Base-by-base conservation (phyloP, 805 yeast genomes). In the Kodamaea neixiangensis region DNA sequence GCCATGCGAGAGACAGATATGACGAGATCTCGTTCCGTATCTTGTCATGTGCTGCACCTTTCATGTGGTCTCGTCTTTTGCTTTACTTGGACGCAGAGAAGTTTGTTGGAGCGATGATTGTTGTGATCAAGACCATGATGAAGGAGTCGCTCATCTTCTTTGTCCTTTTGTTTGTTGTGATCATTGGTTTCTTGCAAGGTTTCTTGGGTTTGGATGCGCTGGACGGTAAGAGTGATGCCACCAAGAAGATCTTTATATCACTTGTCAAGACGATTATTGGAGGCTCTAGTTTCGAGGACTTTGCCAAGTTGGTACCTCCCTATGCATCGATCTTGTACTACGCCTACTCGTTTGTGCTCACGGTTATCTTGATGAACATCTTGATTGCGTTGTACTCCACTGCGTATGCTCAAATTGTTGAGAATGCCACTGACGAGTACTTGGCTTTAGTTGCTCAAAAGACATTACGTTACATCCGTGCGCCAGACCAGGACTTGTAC, bases 91-190 rank as follows among this genome's bases (percentile, higher is more conserved):
- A 90, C 63, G 86, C 92, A 9, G 83, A 84, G 56, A 79, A 80
- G 58, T 89, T 90, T 66, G 88, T 89, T 45, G 97, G 97, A 38
- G 89, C 91, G 1, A 87, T 90, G 90, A 79, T 90, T 55, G 93
- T 90, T 22, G 93, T 90, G 3, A 71, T 88, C 46, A 88, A 88
- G 61, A 85, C 85, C 51, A 86, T 90, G 89, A 85, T 90, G 89
- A 83, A 86, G 59, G 97, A 90, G 66, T 86, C 94, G 1, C 65
- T 88, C n/a, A 76, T 89, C 11, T 90, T 90, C 71, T 90, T 90
- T 63, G 86, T 88, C 42, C 70, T 90, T 56, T 73, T 90, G 49
- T 71, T 78, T 7, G 80, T 89, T 51, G 83, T 90, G 34, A 83
- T 86, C 54, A 64, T 86, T 45, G 97, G 97, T 0, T 90, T 90